Conservation (phyloP, 305 asterid species). For the Fraxinus baroniana region DNA sequence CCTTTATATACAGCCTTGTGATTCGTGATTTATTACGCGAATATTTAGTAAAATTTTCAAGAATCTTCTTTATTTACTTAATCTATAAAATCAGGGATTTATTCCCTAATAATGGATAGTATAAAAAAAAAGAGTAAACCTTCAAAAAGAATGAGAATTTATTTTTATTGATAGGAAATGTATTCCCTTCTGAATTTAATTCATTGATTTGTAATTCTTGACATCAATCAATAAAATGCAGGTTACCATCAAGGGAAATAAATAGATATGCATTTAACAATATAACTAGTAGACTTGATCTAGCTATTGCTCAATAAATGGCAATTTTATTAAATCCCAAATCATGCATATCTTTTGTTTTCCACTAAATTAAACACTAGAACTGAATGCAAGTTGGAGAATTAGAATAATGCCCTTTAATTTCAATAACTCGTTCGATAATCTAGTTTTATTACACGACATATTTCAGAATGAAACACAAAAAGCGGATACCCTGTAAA, state of each 20-base stretch:
- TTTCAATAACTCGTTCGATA: neutral
- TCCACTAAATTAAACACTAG: slow-evolving; percentile 8
- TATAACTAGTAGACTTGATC: neutral
- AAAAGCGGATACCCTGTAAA: neutral
- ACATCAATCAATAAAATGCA: neutral
- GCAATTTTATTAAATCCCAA: slow-evolving; percentile 18
- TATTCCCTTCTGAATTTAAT: neutral
- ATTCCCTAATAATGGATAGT: neutral
- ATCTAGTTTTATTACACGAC: slow-evolving; percentile 12
- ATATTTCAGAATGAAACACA: slow-evolving; percentile 11
- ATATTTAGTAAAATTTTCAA: neutral
- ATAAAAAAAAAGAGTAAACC: neutral
- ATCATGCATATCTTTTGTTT: slow-evolving; percentile 10
- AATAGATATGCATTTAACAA: neutral
- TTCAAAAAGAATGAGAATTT: no score
- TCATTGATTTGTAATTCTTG: no score
- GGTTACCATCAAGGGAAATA: no score
- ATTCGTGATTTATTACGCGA: neutral
- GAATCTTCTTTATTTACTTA: neutral
- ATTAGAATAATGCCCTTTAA: neutral
- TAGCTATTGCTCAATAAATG: neutral
- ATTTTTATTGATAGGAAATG: neutral
- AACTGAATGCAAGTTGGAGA: neutral
- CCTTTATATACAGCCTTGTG: neutral
- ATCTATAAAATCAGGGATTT: neutral